Evolutionary conservation across 176 grass and related monocot genomes (phyloP).

Genomic region (Triticum monococcum): DNA sequence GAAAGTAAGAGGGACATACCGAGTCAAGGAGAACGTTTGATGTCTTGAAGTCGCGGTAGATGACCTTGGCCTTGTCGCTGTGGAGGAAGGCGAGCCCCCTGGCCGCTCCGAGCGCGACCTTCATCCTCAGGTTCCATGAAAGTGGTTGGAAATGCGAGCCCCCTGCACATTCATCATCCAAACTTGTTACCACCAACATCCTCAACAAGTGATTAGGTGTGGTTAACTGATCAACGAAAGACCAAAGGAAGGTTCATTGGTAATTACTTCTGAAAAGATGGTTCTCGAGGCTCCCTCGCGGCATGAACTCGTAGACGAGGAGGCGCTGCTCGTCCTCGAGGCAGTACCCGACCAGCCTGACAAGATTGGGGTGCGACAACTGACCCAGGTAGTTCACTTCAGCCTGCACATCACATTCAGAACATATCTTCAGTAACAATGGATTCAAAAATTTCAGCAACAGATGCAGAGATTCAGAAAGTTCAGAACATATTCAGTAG

Average conservation of each 20-base stretch:
- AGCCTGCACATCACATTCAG: slow-evolving; percentile 36
- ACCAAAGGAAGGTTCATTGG: neutral
- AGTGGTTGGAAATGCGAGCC: slow-evolving; percentile 71
- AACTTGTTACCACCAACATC: slow-evolving; percentile 17
- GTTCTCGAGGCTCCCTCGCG: slow-evolving; percentile 84
- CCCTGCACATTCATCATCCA: slow-evolving; percentile 29
- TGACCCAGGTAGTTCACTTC: slow-evolving; percentile 80
- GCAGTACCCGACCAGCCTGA: slow-evolving; percentile 76
- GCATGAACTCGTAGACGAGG: slow-evolving; percentile 89
- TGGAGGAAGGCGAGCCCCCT: slow-evolving; percentile 92
- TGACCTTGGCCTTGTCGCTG: slow-evolving; percentile 79
- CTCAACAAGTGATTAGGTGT: neutral
- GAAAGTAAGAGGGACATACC: slow-evolving; percentile 21
- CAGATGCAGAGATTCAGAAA: neutral
- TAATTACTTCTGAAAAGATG: slow-evolving; percentile 78
- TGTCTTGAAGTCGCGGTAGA: slow-evolving; percentile 87
- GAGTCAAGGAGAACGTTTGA: slow-evolving; percentile 84
- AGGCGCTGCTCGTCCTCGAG: slow-evolving; percentile 80
- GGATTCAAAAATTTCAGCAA: neutral
- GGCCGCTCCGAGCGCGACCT: slow-evolving; percentile 75
- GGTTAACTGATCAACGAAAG: neutral
- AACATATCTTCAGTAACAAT: neutral
- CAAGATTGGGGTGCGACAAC: slow-evolving; percentile 68
- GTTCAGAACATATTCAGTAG: neutral
- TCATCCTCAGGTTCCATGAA: slow-evolving; percentile 86